A percentile compares a stretch with the other conserved stretches of the same genome.
phyloP scores from a whole-genome alignment of 306 rosid species.

The Quercus variabilis region DNA sequence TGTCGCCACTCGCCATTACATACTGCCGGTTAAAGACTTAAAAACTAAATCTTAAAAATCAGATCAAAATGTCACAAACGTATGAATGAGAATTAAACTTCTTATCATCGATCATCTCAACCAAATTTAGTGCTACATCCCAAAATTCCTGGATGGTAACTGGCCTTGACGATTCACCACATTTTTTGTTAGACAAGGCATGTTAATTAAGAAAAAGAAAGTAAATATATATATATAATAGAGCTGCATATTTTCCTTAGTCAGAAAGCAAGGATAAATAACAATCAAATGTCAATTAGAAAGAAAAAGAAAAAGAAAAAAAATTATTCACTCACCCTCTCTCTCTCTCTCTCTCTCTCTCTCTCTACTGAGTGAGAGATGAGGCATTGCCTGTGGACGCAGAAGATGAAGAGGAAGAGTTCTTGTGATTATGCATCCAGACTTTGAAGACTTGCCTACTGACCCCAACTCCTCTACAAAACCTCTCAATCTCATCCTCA shows the following conservation, averaged over 20 bases:
- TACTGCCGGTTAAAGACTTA: not conserved
- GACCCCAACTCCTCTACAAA: constrained; percentile 63
- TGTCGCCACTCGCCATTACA: not conserved
- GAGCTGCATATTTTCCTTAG: not conserved
- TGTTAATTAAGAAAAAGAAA: not conserved
- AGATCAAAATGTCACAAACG: not conserved
- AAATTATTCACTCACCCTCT: not conserved
- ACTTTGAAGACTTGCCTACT: constrained; percentile 79
- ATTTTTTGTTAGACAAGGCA: not conserved
- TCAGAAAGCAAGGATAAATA: constrained; percentile 5
- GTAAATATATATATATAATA: not conserved
- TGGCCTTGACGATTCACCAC: not conserved
- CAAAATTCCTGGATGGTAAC: not conserved
- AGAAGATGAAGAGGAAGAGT: constrained; percentile 43
- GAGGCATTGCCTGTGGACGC: constrained; percentile 53
- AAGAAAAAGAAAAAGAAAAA: not conserved
- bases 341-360: not conserved
- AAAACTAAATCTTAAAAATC: not conserved
- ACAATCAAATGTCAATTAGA: constrained; percentile 17
- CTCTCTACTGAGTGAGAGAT: constrained; percentile 52
- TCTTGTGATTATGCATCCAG: constrained; percentile 93
- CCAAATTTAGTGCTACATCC: not conserved
- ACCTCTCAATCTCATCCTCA: constrained; percentile 73
- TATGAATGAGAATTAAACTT: too few relatives aligned
- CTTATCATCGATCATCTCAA: not conserved